A percentile compares a stretch with the other conserved stretches of the same genome.
These are phyloP conservation scores for Lumnitzera racemosa DNA, from an alignment of 345 rosid genomes.

Conservation along the genomic window DNA sequence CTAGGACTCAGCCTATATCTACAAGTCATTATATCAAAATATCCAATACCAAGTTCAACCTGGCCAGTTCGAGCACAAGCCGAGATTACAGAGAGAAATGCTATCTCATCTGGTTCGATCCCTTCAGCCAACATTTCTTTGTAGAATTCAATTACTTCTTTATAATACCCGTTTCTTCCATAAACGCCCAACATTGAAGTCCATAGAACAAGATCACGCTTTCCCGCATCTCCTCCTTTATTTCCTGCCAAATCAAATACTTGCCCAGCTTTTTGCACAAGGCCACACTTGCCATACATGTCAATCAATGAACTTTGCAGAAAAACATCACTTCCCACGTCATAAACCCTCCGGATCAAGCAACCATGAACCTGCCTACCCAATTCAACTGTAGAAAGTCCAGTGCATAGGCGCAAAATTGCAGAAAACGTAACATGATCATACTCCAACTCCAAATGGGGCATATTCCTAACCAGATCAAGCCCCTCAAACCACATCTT, in stretches of 20 bases:
- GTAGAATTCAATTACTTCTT: conserved; percentile 30
- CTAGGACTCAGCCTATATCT: conserved; percentile 31
- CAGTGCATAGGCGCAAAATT: conserved; percentile 23
- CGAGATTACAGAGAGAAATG: conserved; percentile 44
- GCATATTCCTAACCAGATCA: conserved; percentile 34
- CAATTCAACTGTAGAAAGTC: conserved; percentile 30
- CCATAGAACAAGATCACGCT: conserved; percentile 48
- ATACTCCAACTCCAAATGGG: conserved; percentile 23
- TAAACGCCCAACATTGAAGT: conserved; percentile 48
- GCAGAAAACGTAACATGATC: conserved; percentile 43
- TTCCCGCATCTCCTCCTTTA: conserved; percentile 11
- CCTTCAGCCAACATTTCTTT: conserved; percentile 34
- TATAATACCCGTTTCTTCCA: conserved; percentile 34
- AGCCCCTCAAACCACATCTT: conserved; percentile 32
- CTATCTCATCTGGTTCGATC: conserved; percentile 39
- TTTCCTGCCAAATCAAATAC: conserved; percentile 31
- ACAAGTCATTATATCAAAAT: conserved; percentile 34
- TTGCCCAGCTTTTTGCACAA: conserved; percentile 29
- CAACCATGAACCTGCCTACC: conserved; percentile 47
- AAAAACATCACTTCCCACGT: conserved; percentile 30
- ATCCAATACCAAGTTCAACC: conserved; percentile 38
- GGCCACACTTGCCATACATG: conserved; percentile 56
- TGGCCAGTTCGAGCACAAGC: conserved; percentile 57
- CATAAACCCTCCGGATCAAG: conserved; percentile 19
- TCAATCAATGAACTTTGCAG: conserved; percentile 54